A percentile compares a stretch with the other conserved stretches of the same genome.
Evolutionary conservation across 139 green algal genomes (phyloP).

Genomic region (Coccomyxa sp.): DNA sequence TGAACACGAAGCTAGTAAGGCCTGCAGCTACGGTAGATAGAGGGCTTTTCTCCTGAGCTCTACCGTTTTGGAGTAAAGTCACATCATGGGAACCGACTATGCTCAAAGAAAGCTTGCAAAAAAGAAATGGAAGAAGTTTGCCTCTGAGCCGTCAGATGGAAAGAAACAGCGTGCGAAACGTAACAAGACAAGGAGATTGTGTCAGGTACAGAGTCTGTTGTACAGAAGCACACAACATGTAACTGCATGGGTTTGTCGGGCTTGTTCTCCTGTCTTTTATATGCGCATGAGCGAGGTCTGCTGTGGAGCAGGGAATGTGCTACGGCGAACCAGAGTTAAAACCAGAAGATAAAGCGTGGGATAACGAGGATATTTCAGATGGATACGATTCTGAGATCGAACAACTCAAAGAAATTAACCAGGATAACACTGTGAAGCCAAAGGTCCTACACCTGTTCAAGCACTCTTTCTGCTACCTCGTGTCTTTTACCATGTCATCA

Average conservation of each 20-base stretch:
- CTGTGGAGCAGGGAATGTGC: conserved; percentile 34
- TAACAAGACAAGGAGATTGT: background rate
- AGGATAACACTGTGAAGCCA: background rate
- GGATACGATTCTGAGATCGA: background rate
- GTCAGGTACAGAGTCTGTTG: background rate
- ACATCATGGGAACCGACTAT: conserved; percentile 63
- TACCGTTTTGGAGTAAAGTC: too few relatives aligned
- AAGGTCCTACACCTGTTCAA: background rate
- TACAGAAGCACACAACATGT: background rate
- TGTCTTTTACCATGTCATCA: background rate
- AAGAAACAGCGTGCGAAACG: conserved; percentile 3
- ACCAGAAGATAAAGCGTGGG: conserved; percentile 23
- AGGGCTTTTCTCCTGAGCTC: too few relatives aligned
- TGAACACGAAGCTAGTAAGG: too few relatives aligned
- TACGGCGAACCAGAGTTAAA: conserved; percentile 38
- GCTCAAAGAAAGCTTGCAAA: conserved; percentile 51
- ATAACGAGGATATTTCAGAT: background rate
- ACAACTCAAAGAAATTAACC: background rate
- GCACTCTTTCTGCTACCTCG: background rate
- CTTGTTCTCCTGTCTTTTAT: background rate
- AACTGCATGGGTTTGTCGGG: background rate
- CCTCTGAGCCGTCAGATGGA: conserved; percentile 13
- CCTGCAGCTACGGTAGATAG: too few relatives aligned
- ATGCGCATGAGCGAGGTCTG: conserved; percentile 37
- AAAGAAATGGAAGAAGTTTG: conserved; percentile 41